Evolutionary conservation across 2,329 filamentous ascomycete genomes (phyloP).

Genomic region (Phyllosticta citrichinensis): DNA sequence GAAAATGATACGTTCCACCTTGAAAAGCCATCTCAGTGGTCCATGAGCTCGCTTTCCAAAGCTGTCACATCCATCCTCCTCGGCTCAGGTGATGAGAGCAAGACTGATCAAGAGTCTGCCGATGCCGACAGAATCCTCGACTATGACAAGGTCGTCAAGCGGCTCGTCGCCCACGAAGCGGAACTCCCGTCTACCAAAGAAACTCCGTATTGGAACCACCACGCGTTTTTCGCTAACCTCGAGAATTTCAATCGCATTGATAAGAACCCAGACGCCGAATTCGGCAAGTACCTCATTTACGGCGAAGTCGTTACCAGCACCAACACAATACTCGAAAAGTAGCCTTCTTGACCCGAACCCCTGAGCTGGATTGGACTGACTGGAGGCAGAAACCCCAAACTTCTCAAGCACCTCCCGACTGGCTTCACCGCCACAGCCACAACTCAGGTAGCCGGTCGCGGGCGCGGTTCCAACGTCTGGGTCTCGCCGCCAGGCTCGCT

Average conservation of each 20-base stretch:
- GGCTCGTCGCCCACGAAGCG: slow-evolving; percentile 61
- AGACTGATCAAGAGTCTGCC: slow-evolving; percentile 22
- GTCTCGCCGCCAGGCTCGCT: slow-evolving; percentile 77
- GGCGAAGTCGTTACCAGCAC: slow-evolving; percentile 90
- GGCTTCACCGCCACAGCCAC: slow-evolving; percentile 87
- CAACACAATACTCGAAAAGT: slow-evolving; percentile 87
- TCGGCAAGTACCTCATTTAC: slow-evolving; percentile 73
- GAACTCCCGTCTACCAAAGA: slow-evolving; percentile 57
- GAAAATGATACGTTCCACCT: slow-evolving; percentile 78
- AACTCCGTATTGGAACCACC: slow-evolving; percentile 80
- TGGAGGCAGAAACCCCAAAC: slow-evolving; percentile 55
- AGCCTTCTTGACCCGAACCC: slow-evolving; percentile 14
- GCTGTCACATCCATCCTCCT: slow-evolving; percentile 16
- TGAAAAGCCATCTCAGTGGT: slow-evolving; percentile 43
- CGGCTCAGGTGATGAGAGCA: slow-evolving; percentile 15
- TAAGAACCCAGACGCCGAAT: slow-evolving; percentile 47
- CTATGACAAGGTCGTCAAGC: slow-evolving; percentile 64
- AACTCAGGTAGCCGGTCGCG: slow-evolving; percentile 77
- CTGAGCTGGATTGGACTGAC: background rate
- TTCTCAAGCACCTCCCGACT: slow-evolving; percentile 65
- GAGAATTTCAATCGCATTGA: slow-evolving; percentile 53
- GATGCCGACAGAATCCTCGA: slow-evolving; percentile 55
- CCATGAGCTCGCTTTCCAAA: slow-evolving; percentile 19
- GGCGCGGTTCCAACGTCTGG: slow-evolving; percentile 89
- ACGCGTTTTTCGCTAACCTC: slow-evolving; percentile 65